Base-by-base conservation (phyloP, 75 land plant species). In the Adiantum capillusveneris region DNA sequence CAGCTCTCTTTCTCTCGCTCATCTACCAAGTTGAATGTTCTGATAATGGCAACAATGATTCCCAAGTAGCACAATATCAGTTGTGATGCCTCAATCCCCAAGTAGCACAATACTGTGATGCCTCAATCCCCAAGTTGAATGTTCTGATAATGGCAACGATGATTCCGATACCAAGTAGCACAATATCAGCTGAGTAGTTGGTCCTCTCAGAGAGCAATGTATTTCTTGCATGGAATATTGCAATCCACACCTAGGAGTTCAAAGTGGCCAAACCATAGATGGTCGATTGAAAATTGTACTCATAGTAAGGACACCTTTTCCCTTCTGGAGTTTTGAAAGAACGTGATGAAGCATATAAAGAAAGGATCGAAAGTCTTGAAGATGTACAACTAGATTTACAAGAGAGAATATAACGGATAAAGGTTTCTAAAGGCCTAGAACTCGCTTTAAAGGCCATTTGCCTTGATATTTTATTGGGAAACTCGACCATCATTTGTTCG, bases 171-270 rank as follows among this genome's bases (percentile, higher is more conserved):
- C 97, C 99, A 34, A 90, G 30, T 22, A 81, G 64, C 55, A 86
- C 92, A 49, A 84, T 75, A 44, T 86, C 91, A 29, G 96, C 84
- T 30, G 97, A 95, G 53, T 84, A 84, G 60, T 90, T 85, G 36
- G 86, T 59, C 64, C 67, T 84, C 76, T 95, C 99, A 11, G 88
- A 78, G 54, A 79, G 65, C 13, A 76, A 76, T 42, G 80, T 70
- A 62, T 90, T 88, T 39, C 99, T 69, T 59, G 80, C 70, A 61
- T 95, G 99, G 51, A 86, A 90, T 20, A 82, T 77, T 29, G 88
- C 69, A 72, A 84, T 90, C 99, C 99, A 95, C 43, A 95, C 76
- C 97, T 92, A 90, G 43, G 86, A 63, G 60, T 90, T 86, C 81
- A 95, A 80, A 20, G 91, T 63, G 18, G 88, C 66, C 3, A 95